Evolutionary conservation across 1,284 basidiomycete genomes (phyloP).

Genomic region (Blastosporella zonata): DNA sequence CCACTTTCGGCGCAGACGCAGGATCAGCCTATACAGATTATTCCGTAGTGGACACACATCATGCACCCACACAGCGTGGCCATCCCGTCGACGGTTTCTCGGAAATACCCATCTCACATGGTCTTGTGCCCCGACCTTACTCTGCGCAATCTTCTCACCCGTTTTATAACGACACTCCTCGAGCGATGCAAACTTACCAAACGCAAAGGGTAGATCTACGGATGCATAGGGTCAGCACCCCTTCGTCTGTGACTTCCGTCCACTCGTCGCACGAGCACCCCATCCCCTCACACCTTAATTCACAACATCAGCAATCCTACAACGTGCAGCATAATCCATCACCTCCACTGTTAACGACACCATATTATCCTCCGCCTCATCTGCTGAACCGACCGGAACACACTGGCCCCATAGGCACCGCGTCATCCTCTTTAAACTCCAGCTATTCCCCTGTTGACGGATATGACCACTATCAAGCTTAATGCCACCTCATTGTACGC

Average conservation of each 20-base stretch:
- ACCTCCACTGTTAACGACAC: constrained; percentile 33
- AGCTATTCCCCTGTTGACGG: constrained; percentile 4
- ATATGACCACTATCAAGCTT: constrained; percentile 9
- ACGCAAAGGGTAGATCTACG: constrained; percentile 10
- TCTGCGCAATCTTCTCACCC: constrained; percentile 25
- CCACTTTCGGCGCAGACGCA: constrained; percentile 10
- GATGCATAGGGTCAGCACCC: constrained; percentile 8
- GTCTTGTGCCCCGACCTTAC: constrained; percentile 23
- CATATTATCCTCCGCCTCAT: constrained; percentile 32
- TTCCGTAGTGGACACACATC: constrained; percentile 9
- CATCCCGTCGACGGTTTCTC: constrained; percentile 21
- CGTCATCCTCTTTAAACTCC: constrained; percentile 10
- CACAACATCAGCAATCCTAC: constrained; percentile 9
- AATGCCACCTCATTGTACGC: neutral
- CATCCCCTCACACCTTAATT: neutral
- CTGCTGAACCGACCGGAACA: constrained; percentile 11
- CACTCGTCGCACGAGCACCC: constrained; percentile 1
- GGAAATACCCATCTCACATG: constrained; percentile 21
- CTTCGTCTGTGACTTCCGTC: constrained; percentile 6
- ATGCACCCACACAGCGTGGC: constrained; percentile 9
- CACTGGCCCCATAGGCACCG: constrained; percentile 6
- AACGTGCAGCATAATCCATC: constrained; percentile 21
- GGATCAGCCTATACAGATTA: constrained; percentile 14
- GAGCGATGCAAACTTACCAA: constrained; percentile 15
- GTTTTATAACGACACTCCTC: constrained; percentile 23